A percentile compares a stretch with the other conserved stretches of the same genome.
Conservation (phyloP, 306 rosid genomes). For the Hippophae rhamnoides region DNA sequence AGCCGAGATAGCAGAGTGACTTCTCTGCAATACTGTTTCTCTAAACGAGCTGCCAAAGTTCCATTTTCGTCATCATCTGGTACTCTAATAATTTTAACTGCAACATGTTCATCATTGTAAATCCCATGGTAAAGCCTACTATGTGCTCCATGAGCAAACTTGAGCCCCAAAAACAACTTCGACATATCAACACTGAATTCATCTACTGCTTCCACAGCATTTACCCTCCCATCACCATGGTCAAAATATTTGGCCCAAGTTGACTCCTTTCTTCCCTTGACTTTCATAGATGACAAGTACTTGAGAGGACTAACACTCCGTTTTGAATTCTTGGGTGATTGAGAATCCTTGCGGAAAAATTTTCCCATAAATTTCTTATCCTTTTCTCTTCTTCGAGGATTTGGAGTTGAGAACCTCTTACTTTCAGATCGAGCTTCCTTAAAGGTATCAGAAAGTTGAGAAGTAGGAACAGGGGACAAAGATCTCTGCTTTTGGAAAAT, state of each 20-base stretch:
- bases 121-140: conserved; percentile 88
- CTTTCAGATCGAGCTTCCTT: conserved; percentile 57
- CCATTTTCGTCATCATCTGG: conserved; percentile 78
- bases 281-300: conserved; percentile 34
- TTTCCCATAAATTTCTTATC: conserved; percentile 39
- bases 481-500: conserved; percentile 53
- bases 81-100: conserved; percentile 65
- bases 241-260: conserved; percentile 70
- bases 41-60: conserved; percentile 50
- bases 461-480: conserved; percentile 57
- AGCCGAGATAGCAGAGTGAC: conserved; percentile 75
- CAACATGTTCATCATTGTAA: conserved; percentile 65
- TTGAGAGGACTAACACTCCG: conserved; percentile 34
- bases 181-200: conserved; percentile 76
- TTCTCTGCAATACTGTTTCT: conserved; percentile 70
- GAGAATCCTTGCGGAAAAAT: conserved; percentile 29
- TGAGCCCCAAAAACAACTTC: conserved; percentile 65
- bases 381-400: conserved; percentile 38
- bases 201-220: conserved; percentile 62
- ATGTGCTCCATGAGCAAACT: conserved; percentile 94
- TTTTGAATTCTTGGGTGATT: conserved; percentile 18
- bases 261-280: conserved; percentile 41
- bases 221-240: conserved; percentile 57
- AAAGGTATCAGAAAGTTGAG: conserved; percentile 40
- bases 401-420: conserved; percentile 71